Evolutionary conservation across 192 early-diverging fungal genomes (phyloP), one percentile per base, ranked within the genome.

Genomic region (Rhizoclosmatium globosum): DNA sequence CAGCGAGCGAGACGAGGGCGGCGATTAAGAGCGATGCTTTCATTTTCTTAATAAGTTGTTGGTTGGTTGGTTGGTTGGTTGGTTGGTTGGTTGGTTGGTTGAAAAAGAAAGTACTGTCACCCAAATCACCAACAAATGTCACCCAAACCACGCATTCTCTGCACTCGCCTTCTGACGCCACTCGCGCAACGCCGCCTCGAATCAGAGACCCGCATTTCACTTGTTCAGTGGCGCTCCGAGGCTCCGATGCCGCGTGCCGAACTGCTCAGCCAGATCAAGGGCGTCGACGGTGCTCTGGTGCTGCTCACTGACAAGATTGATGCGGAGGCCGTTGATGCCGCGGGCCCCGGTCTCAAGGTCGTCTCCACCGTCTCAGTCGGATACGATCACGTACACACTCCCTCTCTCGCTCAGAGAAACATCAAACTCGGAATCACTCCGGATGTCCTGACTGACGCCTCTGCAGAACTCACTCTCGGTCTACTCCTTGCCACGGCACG

Each of bases 401-500:
- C 48, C 2, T 17, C 39, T 41, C 15, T 73, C 62, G 60, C 42
- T 13, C 38, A 7, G 9, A 41, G 39, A 13, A 68, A 92, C 7
- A 85, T 95, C n/a, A 56, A 61, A 19, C 73, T 97, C 4, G 95
- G 95, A 3, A 89, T 93, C 78, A 97, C 96, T 1, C 94, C 96
- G 3, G 92, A 92, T 67, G 96, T 96, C 1, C 84, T 96, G 48
- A 97, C 96, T 0, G 94, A 95, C 71, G 95, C 95, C 0, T 93
- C 92, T 13, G 96, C 96, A 3, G 95, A 96, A 48, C 86, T 94
- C 3, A 91, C 94, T 0, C 86, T 93, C 3, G 84, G 94, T n/a
- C 82, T 97, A 68, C 87, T 93, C 17, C 82, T 97, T 43, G 88
- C 92, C 45, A 93, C 93, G 0, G 83, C 90, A 9, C 88, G 96